Conservation (phyloP, 2,329 filamentous ascomycete species). For the Endoconidiophora laricicola region DNA sequence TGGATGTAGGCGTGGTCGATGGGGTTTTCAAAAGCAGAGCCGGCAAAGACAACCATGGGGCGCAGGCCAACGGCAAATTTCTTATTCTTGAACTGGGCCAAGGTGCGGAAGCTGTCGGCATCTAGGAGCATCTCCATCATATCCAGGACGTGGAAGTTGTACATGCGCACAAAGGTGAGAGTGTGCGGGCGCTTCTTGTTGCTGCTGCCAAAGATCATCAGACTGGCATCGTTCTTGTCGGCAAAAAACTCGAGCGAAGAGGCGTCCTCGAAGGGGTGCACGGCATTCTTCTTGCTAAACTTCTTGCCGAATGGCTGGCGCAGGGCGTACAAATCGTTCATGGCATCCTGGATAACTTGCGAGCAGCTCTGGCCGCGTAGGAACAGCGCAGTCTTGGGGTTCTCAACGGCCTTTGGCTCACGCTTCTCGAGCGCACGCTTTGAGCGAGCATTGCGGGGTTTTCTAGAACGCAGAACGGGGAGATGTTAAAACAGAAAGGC, state of each 20-base stretch:
- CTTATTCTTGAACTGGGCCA: constrained; percentile 59
- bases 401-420: constrained; percentile 76
- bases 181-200: constrained; percentile 93
- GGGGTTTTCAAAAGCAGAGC: constrained; percentile 71
- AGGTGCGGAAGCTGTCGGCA: constrained; percentile 49
- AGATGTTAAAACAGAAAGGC: neutral
- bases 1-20: constrained; percentile 65
- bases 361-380: constrained; percentile 77
- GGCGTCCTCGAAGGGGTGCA: constrained; percentile 86
- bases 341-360: constrained; percentile 63
- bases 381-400: constrained; percentile 78
- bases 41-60: constrained; percentile 82
- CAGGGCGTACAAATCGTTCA: constrained; percentile 71
- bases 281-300: constrained; percentile 92
- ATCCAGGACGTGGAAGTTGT: constrained; percentile 75
- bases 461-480: constrained; percentile 23
- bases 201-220: constrained; percentile 70
- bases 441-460: constrained; percentile 61
- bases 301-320: constrained; percentile 74
- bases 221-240: constrained; percentile 83
- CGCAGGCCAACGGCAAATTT: constrained; percentile 68
- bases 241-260: constrained; percentile 86
- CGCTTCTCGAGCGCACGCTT: constrained; percentile 90
- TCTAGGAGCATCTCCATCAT: constrained; percentile 87
- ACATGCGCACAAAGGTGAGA: constrained; percentile 67